These are phyloP conservation scores for Millerago galiae DNA, from an alignment of 805 yeast genomes.

Conservation along the genomic window DNA sequence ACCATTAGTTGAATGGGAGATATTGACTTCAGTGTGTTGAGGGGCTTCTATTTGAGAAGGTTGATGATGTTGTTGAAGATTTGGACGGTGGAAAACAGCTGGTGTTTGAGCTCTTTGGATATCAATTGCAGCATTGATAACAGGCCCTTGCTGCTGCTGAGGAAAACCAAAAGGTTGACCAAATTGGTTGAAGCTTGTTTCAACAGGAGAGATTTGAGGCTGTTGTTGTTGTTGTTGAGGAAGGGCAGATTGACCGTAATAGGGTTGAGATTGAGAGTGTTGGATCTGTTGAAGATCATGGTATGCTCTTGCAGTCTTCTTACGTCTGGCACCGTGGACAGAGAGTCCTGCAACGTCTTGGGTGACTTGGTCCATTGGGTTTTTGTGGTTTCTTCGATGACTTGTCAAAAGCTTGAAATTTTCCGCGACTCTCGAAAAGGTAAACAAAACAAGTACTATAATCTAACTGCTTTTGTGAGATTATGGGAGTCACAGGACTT, in stretches of 20 bases:
- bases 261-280: neutral
- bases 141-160: neutral
- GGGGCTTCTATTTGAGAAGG: slow-evolving; percentile 1
- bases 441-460: too few relatives aligned
- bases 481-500: slow-evolving; percentile 81
- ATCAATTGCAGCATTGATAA: neutral
- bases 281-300: slow-evolving; percentile 13
- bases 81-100: neutral
- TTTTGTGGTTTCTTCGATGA: neutral
- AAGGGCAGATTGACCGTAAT: neutral
- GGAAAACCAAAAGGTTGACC: neutral
- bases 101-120: neutral
- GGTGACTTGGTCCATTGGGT: slow-evolving; percentile 8
- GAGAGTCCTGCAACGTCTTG: slow-evolving; percentile 10
- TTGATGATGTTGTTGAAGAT: neutral
- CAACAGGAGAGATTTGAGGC: too few relatives aligned
- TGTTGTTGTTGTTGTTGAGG: neutral
- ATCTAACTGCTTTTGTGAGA: too few relatives aligned
- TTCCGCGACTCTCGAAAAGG: neutral
- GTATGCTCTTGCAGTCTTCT: slow-evolving; percentile 21
- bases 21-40: neutral
- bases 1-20: slow-evolving; percentile 2
- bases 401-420: neutral
- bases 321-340: slow-evolving; percentile 13
- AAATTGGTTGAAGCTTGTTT: too few relatives aligned